Evolutionary conservation across 345 rosid species (phyloP).

Genomic region (Linum usitatissimum): DNA sequence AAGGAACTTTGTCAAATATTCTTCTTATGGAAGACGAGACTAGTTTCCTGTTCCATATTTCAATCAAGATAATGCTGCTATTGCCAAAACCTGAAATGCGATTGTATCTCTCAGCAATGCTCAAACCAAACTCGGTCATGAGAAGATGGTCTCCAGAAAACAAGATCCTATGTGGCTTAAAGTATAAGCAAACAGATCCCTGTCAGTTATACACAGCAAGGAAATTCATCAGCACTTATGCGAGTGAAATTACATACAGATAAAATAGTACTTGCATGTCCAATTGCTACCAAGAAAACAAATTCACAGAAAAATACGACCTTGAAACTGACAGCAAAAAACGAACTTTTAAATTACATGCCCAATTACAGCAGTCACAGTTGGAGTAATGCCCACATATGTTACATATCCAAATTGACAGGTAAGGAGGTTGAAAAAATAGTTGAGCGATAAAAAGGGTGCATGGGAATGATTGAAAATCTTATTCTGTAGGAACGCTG

Average conservation of each 20-base stretch:
- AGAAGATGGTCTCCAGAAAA: slow-evolving; percentile 32
- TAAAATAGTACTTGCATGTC: neutral
- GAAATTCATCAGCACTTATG: neutral
- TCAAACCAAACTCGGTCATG: slow-evolving; percentile 22
- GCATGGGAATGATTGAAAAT: neutral
- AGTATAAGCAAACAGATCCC: slow-evolving; percentile 32
- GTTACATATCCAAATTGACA: neutral
- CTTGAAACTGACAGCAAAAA: neutral
- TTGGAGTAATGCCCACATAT: neutral
- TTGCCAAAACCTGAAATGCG: slow-evolving; percentile 18
- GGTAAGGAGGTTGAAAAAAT: neutral
- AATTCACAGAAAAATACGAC: neutral
- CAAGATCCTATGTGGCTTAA: slow-evolving; percentile 22
- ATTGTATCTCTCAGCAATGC: slow-evolving; percentile 26
- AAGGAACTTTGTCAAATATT: neutral
- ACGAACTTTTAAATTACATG: too few species aligned
- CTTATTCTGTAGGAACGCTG: neutral
- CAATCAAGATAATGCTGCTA: neutral
- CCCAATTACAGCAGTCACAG: too few species aligned
- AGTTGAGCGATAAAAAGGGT: neutral
- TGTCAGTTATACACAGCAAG: slow-evolving; percentile 3
- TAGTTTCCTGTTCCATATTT: neutral
- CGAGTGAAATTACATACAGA: neutral
- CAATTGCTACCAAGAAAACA: neutral
- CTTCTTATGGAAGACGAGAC: neutral